These are phyloP conservation scores for Ophiorrhiza pumila DNA, from an alignment of 257 asterid genomes.

Conservation along the genomic window DNA sequence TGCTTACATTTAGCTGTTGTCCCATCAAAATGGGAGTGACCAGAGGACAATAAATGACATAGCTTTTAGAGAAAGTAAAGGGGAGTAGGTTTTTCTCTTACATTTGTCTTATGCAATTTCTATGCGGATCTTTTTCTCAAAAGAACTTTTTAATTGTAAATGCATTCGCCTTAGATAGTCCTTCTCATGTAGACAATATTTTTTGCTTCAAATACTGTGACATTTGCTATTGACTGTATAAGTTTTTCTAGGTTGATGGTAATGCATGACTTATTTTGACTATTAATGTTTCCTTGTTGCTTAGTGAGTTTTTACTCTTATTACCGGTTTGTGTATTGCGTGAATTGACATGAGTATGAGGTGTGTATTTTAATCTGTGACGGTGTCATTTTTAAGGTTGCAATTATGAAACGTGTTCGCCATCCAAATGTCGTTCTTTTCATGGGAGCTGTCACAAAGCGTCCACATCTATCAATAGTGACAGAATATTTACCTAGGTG, in stretches of 20 bases:
- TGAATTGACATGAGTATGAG: not conserved
- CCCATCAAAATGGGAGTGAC: not conserved
- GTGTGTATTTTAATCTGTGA: not conserved
- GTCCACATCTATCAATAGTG: slow-evolving; percentile 90
- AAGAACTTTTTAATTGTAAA: not conserved
- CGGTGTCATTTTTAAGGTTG: slow-evolving; percentile 49
- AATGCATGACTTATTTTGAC: not conserved
- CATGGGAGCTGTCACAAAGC: slow-evolving; percentile 97
- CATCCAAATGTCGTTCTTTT: slow-evolving; percentile 96
- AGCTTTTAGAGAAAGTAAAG: not conserved
- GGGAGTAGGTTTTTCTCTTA: not conserved
- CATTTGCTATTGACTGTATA: not conserved
- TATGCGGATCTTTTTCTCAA: not conserved
- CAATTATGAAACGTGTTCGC: slow-evolving; percentile 95
- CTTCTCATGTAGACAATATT: not conserved
- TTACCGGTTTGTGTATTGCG: not conserved
- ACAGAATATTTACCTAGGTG: slow-evolving; percentile 97
- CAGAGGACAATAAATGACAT: not conserved
- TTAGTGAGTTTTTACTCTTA: not conserved
- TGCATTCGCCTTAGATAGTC: not conserved
- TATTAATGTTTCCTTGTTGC: not conserved
- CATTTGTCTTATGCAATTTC: too few species aligned
- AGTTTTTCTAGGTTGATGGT: not conserved
- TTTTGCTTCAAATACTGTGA: not conserved
- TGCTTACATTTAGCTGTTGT: not conserved